Base-by-base conservation (phyloP, 345 rosid species). In the Viola odorata region DNA sequence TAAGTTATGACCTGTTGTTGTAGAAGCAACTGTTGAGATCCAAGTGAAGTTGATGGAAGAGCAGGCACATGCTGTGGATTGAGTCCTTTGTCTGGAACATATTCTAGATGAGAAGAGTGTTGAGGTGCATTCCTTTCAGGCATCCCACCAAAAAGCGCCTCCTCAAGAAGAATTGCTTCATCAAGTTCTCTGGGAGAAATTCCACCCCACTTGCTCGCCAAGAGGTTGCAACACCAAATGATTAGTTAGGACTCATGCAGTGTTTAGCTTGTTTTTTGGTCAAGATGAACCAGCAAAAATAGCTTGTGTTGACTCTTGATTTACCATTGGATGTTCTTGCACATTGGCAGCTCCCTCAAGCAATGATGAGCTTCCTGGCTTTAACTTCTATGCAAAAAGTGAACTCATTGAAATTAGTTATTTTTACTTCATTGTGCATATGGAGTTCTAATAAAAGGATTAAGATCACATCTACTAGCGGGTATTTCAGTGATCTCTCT, bases 151-250 rank as follows among this genome's bases (percentile, higher is more conserved):
- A 87, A 85, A 60, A 75, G 71, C 64, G 86, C 81, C 36, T 72
- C 73, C 79, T 87, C 95, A 60, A 87, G 74, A 77, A 77, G 69
- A 53, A 81, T 65, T 41, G 91, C 91, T 65, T 85, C 87, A 6
- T 83, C 80, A 70, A 81, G 84, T 71, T 87, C 91, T 66, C 77
- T 74, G 53, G 85, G 45, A 63, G 89, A 86, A 69, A 87, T 73
- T 66, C 74, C 81, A 69, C 80, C 81, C 89, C 81, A 85, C 95
- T 87, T 73, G 50, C 60, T 53, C 48, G 50, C 57, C 63, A 64
- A 64, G 3, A 16, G 63, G 39, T 66, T 13, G 59, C 41, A 6
- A 63, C 53, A 32, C 14, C 50, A 50, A 38, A 40, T 8, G 14
- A 53, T 63, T 50, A 53, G 66, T 54, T 4, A 56, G 3, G 12